Evolutionary conservation across 805 yeast species (phyloP).

Genomic region (Kazachstania psychrophila): DNA sequence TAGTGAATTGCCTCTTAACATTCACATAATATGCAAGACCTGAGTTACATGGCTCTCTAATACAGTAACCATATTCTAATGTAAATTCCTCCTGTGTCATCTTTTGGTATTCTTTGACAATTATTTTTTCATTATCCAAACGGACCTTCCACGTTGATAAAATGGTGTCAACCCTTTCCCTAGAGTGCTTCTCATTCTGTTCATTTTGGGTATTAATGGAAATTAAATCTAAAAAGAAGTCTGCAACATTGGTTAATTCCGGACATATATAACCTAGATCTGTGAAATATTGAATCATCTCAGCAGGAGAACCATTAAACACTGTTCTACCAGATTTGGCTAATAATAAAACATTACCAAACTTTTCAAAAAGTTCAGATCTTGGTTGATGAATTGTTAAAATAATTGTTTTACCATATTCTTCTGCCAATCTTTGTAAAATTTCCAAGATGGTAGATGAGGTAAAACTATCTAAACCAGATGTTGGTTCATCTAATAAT

Average conservation of each 20-base stretch:
- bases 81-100: constrained; percentile 13
- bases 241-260: constrained; percentile 58
- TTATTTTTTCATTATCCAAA: neutral
- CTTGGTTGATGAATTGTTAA: constrained; percentile 82
- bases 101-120: constrained; percentile 1
- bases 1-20: constrained; percentile 31
- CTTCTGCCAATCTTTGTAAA: constrained; percentile 43
- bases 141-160: constrained; percentile 31
- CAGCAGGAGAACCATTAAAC: constrained; percentile 49
- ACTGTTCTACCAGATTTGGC: constrained; percentile 67
- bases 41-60: constrained; percentile 16
- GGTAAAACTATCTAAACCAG: constrained; percentile 77
- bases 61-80: constrained; percentile 13
- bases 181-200: constrained; percentile 34
- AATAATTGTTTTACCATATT: constrained; percentile 57
- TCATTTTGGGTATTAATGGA: constrained; percentile 45
- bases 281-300: constrained; percentile 41
- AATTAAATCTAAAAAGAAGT: constrained; percentile 59
- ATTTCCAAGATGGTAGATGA: constrained; percentile 59
- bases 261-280: constrained; percentile 50
- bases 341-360: constrained; percentile 63
- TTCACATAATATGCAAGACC: constrained; percentile 30
- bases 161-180: constrained; percentile 33
- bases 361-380: constrained; percentile 49
- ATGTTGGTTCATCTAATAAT: constrained; percentile 80